These are phyloP conservation scores for Ampelomyces quisqualis DNA, from an alignment of 2,329 filamentous ascomycete genomes.

Conservation along the genomic window DNA sequence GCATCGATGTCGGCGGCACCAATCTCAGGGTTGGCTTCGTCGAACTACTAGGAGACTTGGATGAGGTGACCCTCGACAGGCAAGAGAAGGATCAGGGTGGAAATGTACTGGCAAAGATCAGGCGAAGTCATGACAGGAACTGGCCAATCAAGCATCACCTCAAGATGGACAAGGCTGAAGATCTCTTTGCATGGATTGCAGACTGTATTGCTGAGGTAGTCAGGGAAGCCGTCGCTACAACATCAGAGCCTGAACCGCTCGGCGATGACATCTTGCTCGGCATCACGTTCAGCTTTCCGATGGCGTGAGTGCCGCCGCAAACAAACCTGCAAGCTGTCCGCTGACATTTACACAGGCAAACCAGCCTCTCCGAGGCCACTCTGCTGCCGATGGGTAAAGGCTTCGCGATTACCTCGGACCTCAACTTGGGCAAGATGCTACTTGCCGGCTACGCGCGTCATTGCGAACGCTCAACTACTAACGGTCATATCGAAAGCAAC, in stretches of 20 bases:
- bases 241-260: constrained; percentile 26
- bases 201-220: constrained; percentile 74
- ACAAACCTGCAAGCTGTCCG: background rate
- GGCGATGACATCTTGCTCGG: constrained; percentile 60
- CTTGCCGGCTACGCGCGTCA: constrained; percentile 60
- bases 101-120: constrained; percentile 46
- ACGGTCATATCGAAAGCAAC: constrained; percentile 12
- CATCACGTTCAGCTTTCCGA: constrained; percentile 71
- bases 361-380: constrained; percentile 61
- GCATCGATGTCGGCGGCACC: constrained; percentile 60
- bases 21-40: constrained; percentile 70
- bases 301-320: constrained; percentile 48
- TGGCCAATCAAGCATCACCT: constrained; percentile 74
- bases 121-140: constrained; percentile 64
- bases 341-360: constrained; percentile 48
- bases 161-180: constrained; percentile 72
- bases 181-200: constrained; percentile 80
- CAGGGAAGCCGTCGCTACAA: constrained; percentile 53
- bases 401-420: constrained; percentile 61
- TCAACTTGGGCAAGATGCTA: constrained; percentile 62
- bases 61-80: constrained; percentile 24
- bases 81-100: constrained; percentile 19
- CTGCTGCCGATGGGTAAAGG: constrained; percentile 71
- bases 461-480: constrained; percentile 45
- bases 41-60: constrained; percentile 56